Evolutionary conservation across 768 basidiomycete genomes (phyloP).

Genomic region (Phaeotremella skinneri): DNA sequence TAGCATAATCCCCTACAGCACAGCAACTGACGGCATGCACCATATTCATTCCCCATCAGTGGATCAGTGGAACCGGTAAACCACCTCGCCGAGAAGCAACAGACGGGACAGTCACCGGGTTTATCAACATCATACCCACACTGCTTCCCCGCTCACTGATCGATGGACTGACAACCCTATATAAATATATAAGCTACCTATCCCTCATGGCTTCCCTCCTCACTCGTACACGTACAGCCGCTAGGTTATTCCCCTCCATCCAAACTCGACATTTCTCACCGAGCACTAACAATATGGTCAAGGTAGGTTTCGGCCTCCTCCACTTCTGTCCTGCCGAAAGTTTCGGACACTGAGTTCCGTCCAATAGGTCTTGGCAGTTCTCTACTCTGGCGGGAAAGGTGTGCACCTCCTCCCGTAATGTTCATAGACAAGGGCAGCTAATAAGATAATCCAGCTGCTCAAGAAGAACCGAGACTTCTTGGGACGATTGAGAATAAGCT

Average conservation of each 20-base stretch:
- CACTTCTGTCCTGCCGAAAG: neutral
- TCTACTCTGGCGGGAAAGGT: slow-evolving; percentile 39
- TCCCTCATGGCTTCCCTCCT: neutral
- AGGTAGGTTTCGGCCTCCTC: slow-evolving; percentile 10
- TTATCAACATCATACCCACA: no score
- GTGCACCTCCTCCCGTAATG: slow-evolving; percentile 7
- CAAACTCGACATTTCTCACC: neutral
- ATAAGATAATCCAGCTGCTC: slow-evolving; percentile 32
- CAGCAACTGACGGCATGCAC: no score
- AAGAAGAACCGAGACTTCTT: slow-evolving; percentile 48
- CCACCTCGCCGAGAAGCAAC: no score
- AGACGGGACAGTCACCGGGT: no score
- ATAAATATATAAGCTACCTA: no score
- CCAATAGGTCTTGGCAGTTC: slow-evolving; percentile 28
- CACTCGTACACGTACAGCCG: neutral
- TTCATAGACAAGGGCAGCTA: slow-evolving; percentile 15
- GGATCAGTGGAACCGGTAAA: no score
- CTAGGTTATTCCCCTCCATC: neutral
- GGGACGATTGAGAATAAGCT: slow-evolving; percentile 59
- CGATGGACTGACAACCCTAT: no score
- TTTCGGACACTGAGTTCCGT: neutral
- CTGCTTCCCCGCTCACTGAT: no score
- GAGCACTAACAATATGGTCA: slow-evolving; percentile 27
- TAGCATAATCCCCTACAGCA: neutral
- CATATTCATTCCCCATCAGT: no score